A percentile compares a stretch with the other conserved stretches of the same genome.
phyloP scores from a whole-genome alignment of 768 basidiomycete species.

The Tricholoma sp. region DNA sequence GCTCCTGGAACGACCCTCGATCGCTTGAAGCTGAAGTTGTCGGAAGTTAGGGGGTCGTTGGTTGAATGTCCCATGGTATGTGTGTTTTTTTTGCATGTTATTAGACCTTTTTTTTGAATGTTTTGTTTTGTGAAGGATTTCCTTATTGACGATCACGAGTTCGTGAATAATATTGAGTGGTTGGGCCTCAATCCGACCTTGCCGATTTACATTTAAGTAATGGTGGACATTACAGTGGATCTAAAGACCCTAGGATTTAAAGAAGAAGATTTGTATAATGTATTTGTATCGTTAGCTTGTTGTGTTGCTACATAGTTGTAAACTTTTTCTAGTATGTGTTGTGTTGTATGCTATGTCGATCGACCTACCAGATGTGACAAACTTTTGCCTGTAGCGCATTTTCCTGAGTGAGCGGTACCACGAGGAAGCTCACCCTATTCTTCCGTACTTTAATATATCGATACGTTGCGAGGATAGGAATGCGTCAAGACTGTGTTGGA shows the following conservation, averaged over 20 bases:
- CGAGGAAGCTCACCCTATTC: too few relatives aligned
- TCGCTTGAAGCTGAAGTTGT: constrained; percentile 72
- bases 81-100: constrained; percentile 4
- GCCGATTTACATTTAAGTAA: constrained; percentile 66
- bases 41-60: constrained; percentile 62
- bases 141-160: constrained; percentile 73
- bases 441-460: too few relatives aligned
- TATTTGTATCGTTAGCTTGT: background rate
- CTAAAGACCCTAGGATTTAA: background rate
- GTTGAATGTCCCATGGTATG: constrained; percentile 73
- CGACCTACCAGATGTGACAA: too few relatives aligned
- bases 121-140: constrained; percentile 67
- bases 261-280: background rate
- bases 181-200: constrained; percentile 67
- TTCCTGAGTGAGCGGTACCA: too few relatives aligned
- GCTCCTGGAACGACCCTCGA: constrained; percentile 59
- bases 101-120: constrained; percentile 2
- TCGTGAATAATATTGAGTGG: constrained; percentile 71
- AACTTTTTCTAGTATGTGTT: too few relatives aligned
- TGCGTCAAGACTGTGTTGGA: too few relatives aligned
- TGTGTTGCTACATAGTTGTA: too few relatives aligned
- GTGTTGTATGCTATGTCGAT: too few relatives aligned
- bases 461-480: too few relatives aligned
- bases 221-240: background rate
- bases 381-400: too few relatives aligned